Evolutionary conservation across 2,329 filamentous ascomycete species (phyloP).

Genomic region (Colletotrichum eleusines): DNA sequence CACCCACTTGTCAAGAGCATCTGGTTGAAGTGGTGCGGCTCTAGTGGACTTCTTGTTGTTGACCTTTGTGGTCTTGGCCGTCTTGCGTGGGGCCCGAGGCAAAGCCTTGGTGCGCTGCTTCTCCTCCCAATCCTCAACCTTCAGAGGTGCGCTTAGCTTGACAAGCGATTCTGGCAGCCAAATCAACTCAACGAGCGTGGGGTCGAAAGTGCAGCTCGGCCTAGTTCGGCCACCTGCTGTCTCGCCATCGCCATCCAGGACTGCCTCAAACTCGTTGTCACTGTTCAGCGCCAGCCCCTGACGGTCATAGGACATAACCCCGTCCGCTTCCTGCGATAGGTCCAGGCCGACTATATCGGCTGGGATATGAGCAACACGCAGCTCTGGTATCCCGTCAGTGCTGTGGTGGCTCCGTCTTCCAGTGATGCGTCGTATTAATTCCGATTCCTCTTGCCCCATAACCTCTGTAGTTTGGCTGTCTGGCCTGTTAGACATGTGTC

Average conservation of each 20-base stretch:
- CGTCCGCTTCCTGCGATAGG: slow-evolving; percentile 77
- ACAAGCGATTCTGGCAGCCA: slow-evolving; percentile 54
- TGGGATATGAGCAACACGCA: slow-evolving; percentile 84
- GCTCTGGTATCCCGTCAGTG: slow-evolving; percentile 80
- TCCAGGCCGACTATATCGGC: slow-evolving; percentile 82
- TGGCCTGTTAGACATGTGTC: slow-evolving; percentile 48
- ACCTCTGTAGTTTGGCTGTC: slow-evolving; percentile 41
- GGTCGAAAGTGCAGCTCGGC: slow-evolving; percentile 68
- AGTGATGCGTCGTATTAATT: slow-evolving; percentile 74
- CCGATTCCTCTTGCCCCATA: slow-evolving; percentile 58
- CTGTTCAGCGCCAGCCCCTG: slow-evolving; percentile 71
- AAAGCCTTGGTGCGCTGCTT: slow-evolving; percentile 47
- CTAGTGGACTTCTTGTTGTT: slow-evolving; percentile 42
- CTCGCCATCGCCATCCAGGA: slow-evolving; percentile 48
- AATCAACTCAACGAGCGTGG: slow-evolving; percentile 67
- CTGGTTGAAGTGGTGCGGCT: slow-evolving; percentile 45
- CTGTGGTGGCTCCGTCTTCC: slow-evolving; percentile 76
- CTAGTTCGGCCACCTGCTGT: slow-evolving; percentile 23
- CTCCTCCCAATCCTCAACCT: slow-evolving; percentile 44
- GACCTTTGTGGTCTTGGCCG: slow-evolving; percentile 41
- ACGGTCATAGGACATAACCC: slow-evolving; percentile 63
- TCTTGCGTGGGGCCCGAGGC: slow-evolving; percentile 41
- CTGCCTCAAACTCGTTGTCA: slow-evolving; percentile 72
- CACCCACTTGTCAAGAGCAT: slow-evolving; percentile 57
- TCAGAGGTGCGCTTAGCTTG: slow-evolving; percentile 43